These are phyloP conservation scores for Tolypocladium paradoxum DNA, from an alignment of 2,329 filamentous ascomycete genomes.

Conservation along the genomic window DNA sequence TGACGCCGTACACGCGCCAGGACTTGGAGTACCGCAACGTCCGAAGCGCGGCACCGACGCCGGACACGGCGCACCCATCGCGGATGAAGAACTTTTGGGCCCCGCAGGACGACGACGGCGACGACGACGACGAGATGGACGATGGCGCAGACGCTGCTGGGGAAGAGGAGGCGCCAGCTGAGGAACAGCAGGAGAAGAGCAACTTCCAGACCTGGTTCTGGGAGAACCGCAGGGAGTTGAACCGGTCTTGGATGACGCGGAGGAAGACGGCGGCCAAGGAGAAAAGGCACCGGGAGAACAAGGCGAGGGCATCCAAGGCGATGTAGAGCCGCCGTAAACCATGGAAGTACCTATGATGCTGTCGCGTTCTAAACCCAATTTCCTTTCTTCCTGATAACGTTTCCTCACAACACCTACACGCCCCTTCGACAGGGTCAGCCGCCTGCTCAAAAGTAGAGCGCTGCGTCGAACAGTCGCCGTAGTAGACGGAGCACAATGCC, in stretches of 20 bases:
- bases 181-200: conserved; percentile 20
- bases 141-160: conserved; percentile 19
- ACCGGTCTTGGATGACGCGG: conserved; percentile 55
- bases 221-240: conserved; percentile 54
- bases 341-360: no score
- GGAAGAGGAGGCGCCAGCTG: conserved; percentile 8
- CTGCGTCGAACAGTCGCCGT: no score
- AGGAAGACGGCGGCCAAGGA: conserved; percentile 54
- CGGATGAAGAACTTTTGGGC: conserved; percentile 51
- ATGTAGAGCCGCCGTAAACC: conserved; percentile 13
- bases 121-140: conserved; percentile 16
- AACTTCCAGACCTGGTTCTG: conserved; percentile 61
- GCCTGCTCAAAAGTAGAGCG: no score
- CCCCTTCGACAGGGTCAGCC: no score
- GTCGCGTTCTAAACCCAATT: no score
- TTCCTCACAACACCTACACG: no score
- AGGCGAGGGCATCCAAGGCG: conserved; percentile 35
- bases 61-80: conserved; percentile 75
- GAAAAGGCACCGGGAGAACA: conserved; percentile 56
- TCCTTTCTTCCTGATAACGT: neutral
- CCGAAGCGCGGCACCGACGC: conserved; percentile 88
- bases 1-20: conserved; percentile 73
- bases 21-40: conserved; percentile 65
- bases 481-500: neutral
- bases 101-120: conserved; percentile 25